Evolutionary conservation across 768 basidiomycete genomes (phyloP).

Genomic region (Tricholoma sp.): DNA sequence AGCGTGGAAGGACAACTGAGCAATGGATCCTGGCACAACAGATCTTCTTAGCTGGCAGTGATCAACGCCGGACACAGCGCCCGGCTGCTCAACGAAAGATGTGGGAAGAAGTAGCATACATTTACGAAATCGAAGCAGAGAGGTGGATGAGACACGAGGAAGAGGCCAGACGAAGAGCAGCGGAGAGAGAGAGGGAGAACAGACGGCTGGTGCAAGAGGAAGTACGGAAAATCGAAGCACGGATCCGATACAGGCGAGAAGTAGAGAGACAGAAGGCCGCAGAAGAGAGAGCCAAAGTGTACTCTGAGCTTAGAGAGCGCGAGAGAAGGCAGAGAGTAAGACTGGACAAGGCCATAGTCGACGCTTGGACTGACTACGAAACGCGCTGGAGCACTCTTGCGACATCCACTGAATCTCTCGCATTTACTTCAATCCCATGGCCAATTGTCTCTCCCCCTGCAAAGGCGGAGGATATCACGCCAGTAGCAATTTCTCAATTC

Average conservation of each 20-base stretch:
- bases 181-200: slow-evolving; percentile 42
- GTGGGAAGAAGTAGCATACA: slow-evolving; percentile 51
- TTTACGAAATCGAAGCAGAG: slow-evolving; percentile 46
- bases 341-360: slow-evolving; percentile 38
- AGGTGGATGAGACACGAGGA: slow-evolving; percentile 50
- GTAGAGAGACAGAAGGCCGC: slow-evolving; percentile 41
- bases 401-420: slow-evolving; percentile 40
- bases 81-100: slow-evolving; percentile 26
- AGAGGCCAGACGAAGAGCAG: slow-evolving; percentile 37
- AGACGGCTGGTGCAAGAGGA: slow-evolving; percentile 49
- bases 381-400: slow-evolving; percentile 52
- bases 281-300: slow-evolving; percentile 40
- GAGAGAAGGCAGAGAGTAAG: slow-evolving; percentile 38
- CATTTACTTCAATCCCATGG: slow-evolving; percentile 70
- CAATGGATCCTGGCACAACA: slow-evolving; percentile 65
- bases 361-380: slow-evolving; percentile 66
- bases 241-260: slow-evolving; percentile 45
- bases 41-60: slow-evolving; percentile 25
- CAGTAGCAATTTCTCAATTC: slow-evolving; percentile 52
- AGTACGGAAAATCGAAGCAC: slow-evolving; percentile 46
- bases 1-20: slow-evolving; percentile 47
- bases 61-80: slow-evolving; percentile 9
- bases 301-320: slow-evolving; percentile 35
- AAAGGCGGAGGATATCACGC: slow-evolving; percentile 44
- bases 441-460: slow-evolving; percentile 45